Conservation (phyloP, 805 yeast species). For the Saturnispora mendoncae region DNA sequence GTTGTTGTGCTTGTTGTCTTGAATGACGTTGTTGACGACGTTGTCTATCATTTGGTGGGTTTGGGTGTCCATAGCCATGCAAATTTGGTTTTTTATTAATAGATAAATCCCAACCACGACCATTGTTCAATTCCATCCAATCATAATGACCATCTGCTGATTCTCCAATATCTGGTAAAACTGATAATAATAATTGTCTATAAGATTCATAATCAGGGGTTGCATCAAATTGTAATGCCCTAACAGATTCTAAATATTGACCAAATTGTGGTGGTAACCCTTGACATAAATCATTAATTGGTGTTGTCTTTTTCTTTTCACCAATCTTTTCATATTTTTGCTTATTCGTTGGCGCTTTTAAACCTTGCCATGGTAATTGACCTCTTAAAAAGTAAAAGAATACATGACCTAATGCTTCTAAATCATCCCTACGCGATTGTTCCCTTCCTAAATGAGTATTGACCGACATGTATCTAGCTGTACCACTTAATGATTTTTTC, state of each 20-base stretch:
- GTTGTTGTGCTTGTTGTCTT: constrained; percentile 23
- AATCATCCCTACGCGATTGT: constrained; percentile 92
- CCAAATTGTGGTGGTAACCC: constrained; percentile 92
- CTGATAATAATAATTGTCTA: constrained; percentile 68
- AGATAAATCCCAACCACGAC: constrained; percentile 90
- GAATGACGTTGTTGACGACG: constrained; percentile 35
- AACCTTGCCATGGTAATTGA: constrained; percentile 96
- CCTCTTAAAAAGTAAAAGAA: constrained; percentile 92
- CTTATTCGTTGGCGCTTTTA: constrained; percentile 96
- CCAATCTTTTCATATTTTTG: constrained; percentile 97
- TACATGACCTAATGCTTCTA: constrained; percentile 94
- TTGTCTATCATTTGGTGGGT: constrained; percentile 56
- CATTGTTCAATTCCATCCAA: constrained; percentile 95
- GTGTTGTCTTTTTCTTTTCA: constrained; percentile 86
- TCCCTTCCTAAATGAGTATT: constrained; percentile 97
- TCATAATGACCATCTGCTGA: constrained; percentile 85
- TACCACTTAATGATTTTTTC: constrained; percentile 90
- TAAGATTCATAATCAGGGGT: constrained; percentile 90
- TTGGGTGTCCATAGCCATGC: constrained; percentile 95
- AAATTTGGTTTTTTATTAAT: constrained; percentile 86
- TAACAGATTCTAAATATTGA: constrained; percentile 79
- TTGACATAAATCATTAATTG: constrained; percentile 74
- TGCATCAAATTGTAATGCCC: constrained; percentile 85
- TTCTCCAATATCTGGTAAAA: constrained; percentile 62
- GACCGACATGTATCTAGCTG: constrained; percentile 97